Conservation (phyloP, 768 basidiomycete genomes). For the Leucocoprinus leucothites region DNA sequence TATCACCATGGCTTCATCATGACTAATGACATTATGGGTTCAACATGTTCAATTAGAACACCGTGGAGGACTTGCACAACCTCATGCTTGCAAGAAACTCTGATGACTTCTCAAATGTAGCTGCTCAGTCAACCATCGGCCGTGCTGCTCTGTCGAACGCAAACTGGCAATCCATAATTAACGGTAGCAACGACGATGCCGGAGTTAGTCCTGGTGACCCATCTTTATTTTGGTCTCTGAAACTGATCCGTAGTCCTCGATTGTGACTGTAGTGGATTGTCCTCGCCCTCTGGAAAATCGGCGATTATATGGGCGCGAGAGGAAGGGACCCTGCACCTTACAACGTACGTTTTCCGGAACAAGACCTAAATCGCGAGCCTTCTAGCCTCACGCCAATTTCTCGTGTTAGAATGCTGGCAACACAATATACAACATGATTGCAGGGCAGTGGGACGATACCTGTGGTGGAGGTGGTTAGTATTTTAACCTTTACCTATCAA, state of each 20-base stretch:
- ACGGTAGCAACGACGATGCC: conserved; percentile 52
- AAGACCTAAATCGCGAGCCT: too few species aligned
- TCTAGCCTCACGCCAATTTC: neutral
- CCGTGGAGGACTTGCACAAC: conserved; percentile 55
- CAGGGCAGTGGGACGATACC: conserved; percentile 44
- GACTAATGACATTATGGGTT: neutral
- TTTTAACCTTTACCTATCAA: neutral
- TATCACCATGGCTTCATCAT: too few species aligned
- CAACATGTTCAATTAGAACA: conserved; percentile 34
- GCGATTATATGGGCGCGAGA: conserved; percentile 44
- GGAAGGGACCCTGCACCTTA: conserved; percentile 30
- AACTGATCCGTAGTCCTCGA: neutral
- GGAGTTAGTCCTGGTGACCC: conserved; percentile 28
- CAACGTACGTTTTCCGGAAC: conserved; percentile 20
- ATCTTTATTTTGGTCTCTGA: neutral
- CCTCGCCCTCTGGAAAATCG: conserved; percentile 56
- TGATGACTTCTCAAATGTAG: conserved; percentile 37
- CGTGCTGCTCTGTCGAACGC: conserved; percentile 34
- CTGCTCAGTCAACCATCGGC: conserved; percentile 45
- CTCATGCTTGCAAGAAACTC: conserved; percentile 50
- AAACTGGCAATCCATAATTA: conserved; percentile 41
- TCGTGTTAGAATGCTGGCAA: conserved; percentile 38
- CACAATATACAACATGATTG: conserved; percentile 49
- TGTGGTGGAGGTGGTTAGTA: conserved; percentile 50
- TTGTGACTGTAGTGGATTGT: conserved; percentile 41